Evolutionary conservation across 164 flowering plant genomes (phyloP), one percentile per base, ranked within the genome.

Genomic region (Sedum album): DNA sequence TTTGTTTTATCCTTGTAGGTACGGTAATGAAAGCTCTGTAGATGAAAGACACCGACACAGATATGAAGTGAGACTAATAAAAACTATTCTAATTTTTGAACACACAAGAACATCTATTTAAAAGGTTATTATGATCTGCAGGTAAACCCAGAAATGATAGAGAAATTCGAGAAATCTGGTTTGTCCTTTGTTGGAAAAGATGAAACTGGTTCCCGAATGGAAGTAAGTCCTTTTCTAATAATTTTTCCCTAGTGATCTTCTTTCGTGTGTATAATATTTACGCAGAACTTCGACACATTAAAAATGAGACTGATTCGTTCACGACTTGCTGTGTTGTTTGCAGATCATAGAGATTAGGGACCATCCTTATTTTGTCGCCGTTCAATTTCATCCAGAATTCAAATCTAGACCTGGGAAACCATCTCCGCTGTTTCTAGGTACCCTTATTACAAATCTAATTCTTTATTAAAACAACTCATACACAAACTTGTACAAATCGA

Each of bases 321-420:
- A 28, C 20, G 18, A 3, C 28, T 28, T 66, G 11, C 49, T 35
- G 48, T 13, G 26, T 33, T 73, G 63, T 9, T 38, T 76, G 73
- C 88, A 91, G 97, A 88, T 94, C 61, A 74, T 90, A 70, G 98
- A 94, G 75, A 79, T 89, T 31, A 80, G 83, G 18, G 42, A 67
- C 67, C 98, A 94, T 84, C 93, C 97, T 20, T 94, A 82, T 68
- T 91, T 79, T 69, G 71, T 94, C 57, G 98, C 93, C 18, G 97
- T 77, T 70, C 98, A 94, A 70, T 94, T 91, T 71, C 97, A 94
- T 76, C 98, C 98, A 11, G 98, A 94, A 66, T 91, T 88, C 70
- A 91, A 87, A 72, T 91, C 98, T 36, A 84, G 97, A 69, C 97
- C 98, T 5, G 93, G 86, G 51, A 88, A 81, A 66, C 97, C 98